phyloP scores from a whole-genome alignment of 1,139 yeast species.

The Waltiozyma sp. region DNA sequence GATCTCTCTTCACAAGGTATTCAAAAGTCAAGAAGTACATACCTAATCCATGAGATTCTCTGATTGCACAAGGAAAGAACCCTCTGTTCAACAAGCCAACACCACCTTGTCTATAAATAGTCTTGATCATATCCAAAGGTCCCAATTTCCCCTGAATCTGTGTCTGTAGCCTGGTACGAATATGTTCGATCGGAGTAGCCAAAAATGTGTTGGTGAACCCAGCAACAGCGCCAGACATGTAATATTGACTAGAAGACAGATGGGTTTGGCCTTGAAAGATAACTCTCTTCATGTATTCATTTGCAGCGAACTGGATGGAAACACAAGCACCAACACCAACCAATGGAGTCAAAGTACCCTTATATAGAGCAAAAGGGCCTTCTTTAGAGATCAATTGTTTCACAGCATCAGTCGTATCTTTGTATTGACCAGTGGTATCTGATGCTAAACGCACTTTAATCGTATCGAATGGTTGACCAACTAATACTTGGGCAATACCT shows the following conservation, averaged over 20 bases:
- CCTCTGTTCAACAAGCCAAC: constrained; percentile 66
- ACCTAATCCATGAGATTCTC: constrained; percentile 87
- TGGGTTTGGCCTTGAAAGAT: constrained; percentile 34
- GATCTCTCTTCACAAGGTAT: constrained; percentile 62
- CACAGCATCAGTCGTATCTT: constrained; percentile 69
- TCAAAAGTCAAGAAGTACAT: constrained; percentile 83
- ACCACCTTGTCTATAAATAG: constrained; percentile 43
- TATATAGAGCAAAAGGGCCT: constrained; percentile 74
- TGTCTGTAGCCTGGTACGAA: constrained; percentile 83
- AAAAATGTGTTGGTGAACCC: constrained; percentile 82
- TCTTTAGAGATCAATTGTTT: constrained; percentile 58
- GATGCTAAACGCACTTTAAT: constrained; percentile 87
- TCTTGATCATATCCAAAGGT: constrained; percentile 67
- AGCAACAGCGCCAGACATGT: constrained; percentile 75
- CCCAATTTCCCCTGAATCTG: constrained; percentile 48
- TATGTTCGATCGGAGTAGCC: constrained; percentile 88
- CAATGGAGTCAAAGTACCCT: constrained; percentile 80
- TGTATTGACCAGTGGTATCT: constrained; percentile 66
- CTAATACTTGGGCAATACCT: constrained; percentile 86
- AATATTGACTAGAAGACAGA: constrained; percentile 47
- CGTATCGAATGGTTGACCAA: constrained; percentile 96
- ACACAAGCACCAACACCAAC: constrained; percentile 92
- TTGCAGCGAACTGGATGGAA: constrained; percentile 80
- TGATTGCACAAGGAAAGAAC: constrained; percentile 60
- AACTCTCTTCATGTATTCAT: constrained; percentile 83